Evolutionary conservation across 139 green algal species (phyloP).

Genomic region (Axilococcus clingmanii): DNA sequence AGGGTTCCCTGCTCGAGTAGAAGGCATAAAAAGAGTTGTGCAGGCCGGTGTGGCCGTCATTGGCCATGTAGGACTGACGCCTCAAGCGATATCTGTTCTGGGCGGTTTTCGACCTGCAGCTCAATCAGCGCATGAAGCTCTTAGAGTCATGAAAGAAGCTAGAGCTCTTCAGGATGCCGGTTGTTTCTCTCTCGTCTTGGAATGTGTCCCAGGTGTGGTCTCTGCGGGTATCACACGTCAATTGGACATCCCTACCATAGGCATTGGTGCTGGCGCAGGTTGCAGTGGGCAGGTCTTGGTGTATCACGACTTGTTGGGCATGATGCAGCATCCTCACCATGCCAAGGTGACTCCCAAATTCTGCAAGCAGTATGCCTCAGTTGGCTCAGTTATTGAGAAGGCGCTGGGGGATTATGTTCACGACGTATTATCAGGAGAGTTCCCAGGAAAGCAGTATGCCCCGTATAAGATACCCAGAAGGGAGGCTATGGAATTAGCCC

Average conservation of each 20-base stretch:
- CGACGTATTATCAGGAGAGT: slow-evolving; percentile 61
- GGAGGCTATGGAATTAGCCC: slow-evolving; percentile 36
- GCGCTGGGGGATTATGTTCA: slow-evolving; percentile 61
- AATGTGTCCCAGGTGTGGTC: slow-evolving; percentile 88
- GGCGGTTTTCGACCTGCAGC: slow-evolving; percentile 92
- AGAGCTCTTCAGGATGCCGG: slow-evolving; percentile 70
- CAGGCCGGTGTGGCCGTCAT: slow-evolving; percentile 94
- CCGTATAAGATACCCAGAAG: slow-evolving; percentile 66
- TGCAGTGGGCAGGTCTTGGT: slow-evolving; percentile 94
- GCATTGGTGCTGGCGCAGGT: slow-evolving; percentile 82
- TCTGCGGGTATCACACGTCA: slow-evolving; percentile 74
- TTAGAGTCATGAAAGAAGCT: slow-evolving; percentile 58
- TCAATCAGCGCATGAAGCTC: slow-evolving; percentile 56
- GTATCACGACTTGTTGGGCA: slow-evolving; percentile 97
- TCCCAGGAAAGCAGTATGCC: slow-evolving; percentile 63
- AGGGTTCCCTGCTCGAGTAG: slow-evolving; percentile 47
- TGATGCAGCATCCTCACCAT: slow-evolving; percentile 97
- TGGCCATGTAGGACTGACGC: slow-evolving; percentile 93
- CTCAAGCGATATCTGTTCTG: slow-evolving; percentile 57
- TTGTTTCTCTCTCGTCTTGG: slow-evolving; percentile 91
- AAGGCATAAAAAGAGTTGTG: slow-evolving; percentile 66
- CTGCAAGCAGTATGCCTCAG: slow-evolving; percentile 89
- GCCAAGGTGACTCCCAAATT: slow-evolving; percentile 97
- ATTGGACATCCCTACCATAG: slow-evolving; percentile 91
- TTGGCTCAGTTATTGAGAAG: slow-evolving; percentile 65